These are phyloP conservation scores for Vitis cinerea DNA, from an alignment of 164 flowering plant species.

Conservation along the genomic window DNA sequence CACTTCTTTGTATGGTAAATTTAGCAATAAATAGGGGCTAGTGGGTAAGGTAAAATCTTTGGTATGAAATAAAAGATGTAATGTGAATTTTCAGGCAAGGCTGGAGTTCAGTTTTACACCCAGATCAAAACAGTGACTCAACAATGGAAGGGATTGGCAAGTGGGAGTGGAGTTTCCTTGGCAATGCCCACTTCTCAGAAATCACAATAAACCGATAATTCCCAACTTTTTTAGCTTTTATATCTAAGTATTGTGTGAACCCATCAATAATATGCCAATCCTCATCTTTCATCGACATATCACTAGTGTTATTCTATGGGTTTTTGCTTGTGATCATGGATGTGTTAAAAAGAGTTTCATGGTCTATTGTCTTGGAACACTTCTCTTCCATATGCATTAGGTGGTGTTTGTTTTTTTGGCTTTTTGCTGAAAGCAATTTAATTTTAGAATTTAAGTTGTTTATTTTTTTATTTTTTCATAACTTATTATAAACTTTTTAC, in stretches of 20 bases:
- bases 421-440: too few relatives aligned
- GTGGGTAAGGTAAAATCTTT: background rate
- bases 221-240: background rate
- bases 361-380: too few relatives aligned
- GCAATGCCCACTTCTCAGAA: conserved; percentile 61
- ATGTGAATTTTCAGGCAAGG: conserved; percentile 49
- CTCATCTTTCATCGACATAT: too few relatives aligned
- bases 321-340: too few relatives aligned
- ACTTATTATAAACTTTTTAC: too few relatives aligned
- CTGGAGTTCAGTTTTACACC: conserved; percentile 65
- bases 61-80: background rate
- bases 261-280: background rate
- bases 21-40: too few relatives aligned
- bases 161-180: conserved; percentile 32
- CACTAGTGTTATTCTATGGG: too few relatives aligned
- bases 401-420: too few relatives aligned
- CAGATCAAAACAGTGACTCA: conserved; percentile 72
- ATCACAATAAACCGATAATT: background rate
- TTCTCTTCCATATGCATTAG: too few relatives aligned
- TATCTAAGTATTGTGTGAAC: background rate
- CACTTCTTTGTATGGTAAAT: background rate
- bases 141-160: conserved; percentile 62
- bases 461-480: too few relatives aligned
- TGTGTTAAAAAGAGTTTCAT: too few relatives aligned
- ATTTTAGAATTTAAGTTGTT: too few relatives aligned